Evolutionary conservation across 306 rosid species (phyloP).

Genomic region (Malus sieversii): DNA sequence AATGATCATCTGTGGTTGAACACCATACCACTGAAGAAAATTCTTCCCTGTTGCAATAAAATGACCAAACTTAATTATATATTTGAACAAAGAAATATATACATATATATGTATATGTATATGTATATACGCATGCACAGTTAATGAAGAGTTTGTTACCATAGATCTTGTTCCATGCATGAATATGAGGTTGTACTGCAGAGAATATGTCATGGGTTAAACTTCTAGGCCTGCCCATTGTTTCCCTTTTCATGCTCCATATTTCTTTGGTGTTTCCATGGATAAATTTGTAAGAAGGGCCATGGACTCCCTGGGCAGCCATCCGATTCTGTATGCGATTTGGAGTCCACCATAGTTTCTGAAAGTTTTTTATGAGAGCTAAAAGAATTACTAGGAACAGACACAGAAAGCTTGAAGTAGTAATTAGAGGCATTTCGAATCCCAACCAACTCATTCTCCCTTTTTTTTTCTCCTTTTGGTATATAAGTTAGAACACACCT

Average conservation of each 20-base stretch:
- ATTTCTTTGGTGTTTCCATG: constrained; percentile 17
- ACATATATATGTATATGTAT: too few relatives aligned
- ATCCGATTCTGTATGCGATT: not conserved
- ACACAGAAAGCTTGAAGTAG: not conserved
- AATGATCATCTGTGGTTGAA: constrained; percentile 12
- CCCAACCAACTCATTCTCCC: not conserved
- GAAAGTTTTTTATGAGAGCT: not conserved
- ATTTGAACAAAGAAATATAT: not conserved
- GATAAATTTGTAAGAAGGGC: constrained; percentile 21
- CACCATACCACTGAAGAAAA: constrained; percentile 23
- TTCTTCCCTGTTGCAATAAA: constrained; percentile 13
- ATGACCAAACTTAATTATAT: not conserved
- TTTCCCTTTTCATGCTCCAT: constrained; percentile 5
- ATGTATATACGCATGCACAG: too few relatives aligned
- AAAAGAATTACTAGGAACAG: not conserved
- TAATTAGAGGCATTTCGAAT: not conserved
- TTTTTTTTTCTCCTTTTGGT: not conserved
- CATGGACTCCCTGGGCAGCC: constrained; percentile 16
- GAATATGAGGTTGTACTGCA: constrained; percentile 14
- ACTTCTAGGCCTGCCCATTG: not conserved
- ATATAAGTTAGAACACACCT: too few relatives aligned
- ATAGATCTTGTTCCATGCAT: constrained; percentile 2
- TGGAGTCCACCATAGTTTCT: constrained; percentile 31
- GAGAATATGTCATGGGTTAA: constrained; percentile 7
- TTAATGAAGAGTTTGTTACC: not conserved